Percentiles rank a stretch among this genome's conserved stretches.
Conservation (phyloP, 1,284 basidiomycete species). For the Agroathelia rolfsii region DNA sequence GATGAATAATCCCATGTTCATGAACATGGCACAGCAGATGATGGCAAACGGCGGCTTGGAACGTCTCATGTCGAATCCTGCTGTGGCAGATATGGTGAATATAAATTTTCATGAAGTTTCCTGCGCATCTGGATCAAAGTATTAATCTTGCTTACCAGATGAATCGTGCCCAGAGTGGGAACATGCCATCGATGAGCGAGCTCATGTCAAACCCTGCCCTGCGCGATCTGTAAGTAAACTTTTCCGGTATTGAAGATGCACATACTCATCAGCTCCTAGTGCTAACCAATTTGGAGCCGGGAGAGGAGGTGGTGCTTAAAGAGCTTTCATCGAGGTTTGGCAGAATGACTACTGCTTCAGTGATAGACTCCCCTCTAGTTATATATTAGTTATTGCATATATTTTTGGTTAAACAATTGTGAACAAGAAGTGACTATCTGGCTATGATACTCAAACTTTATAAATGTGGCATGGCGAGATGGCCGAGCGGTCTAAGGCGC, state of each 20-base stretch:
- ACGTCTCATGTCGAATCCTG: slow-evolving; percentile 78
- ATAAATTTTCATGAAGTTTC: too few species aligned
- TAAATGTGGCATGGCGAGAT: slow-evolving; percentile 39
- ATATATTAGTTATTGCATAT: too few species aligned
- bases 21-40: slow-evolving; percentile 90
- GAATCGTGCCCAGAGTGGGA: slow-evolving; percentile 64
- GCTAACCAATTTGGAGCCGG: slow-evolving; percentile 39
- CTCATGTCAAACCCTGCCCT: slow-evolving; percentile 64
- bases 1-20: slow-evolving; percentile 91
- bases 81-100: slow-evolving; percentile 72
- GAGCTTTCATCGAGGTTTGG: too few species aligned
- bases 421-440: too few species aligned
- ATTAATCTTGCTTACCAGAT: too few species aligned
- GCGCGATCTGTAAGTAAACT: slow-evolving; percentile 48
- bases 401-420: too few species aligned
- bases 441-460: too few species aligned
- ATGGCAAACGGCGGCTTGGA: slow-evolving; percentile 87
- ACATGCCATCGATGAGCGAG: slow-evolving; percentile 73
- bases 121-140: too few species aligned
- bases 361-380: too few species aligned
- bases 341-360: too few species aligned
- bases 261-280: slow-evolving; percentile 19
- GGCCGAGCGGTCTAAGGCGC: slow-evolving; percentile 67
- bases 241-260: slow-evolving; percentile 1
- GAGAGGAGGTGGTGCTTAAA: too few species aligned